Evolutionary conservation across 768 basidiomycete genomes (phyloP).

Genomic region (Hortiboletus campestris): DNA sequence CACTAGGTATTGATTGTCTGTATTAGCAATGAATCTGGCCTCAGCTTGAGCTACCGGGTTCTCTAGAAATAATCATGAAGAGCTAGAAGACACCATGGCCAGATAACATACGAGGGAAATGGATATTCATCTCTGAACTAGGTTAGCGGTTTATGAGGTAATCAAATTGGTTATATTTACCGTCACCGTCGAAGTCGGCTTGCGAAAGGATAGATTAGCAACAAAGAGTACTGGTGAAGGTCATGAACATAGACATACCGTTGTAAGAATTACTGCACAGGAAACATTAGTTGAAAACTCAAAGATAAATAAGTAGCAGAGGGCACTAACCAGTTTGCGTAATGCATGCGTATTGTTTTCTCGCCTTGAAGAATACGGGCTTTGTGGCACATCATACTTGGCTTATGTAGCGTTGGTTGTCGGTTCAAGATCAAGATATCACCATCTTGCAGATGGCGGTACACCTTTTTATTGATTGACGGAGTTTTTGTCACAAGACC

Average conservation of each 20-base stretch:
- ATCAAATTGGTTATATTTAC: constrained; percentile 37
- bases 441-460: constrained; percentile 90
- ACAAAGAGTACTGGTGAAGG: not conserved
- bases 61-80: constrained; percentile 47
- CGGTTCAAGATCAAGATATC: constrained; percentile 95
- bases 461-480: constrained; percentile 94
- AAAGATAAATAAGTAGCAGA: not conserved
- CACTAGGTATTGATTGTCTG: constrained; percentile 98
- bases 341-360: constrained; percentile 99
- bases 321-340: constrained; percentile 87
- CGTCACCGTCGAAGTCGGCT: constrained; percentile 95
- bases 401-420: constrained; percentile 97
- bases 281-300: constrained; percentile 14
- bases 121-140: constrained; percentile 93
- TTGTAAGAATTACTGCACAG: constrained; percentile 89
- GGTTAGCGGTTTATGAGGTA: constrained; percentile 1
- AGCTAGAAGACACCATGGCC: not conserved
- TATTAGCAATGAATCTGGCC: constrained; percentile 92
- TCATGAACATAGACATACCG: constrained; percentile 45
- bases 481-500: constrained; percentile 76
- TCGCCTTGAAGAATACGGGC: constrained; percentile 91
- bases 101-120: constrained; percentile 84
- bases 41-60: constrained; percentile 95
- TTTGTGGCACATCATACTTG: constrained; percentile 98
- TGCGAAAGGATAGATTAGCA: constrained; percentile 8